Conservation (phyloP, 768 basidiomycete genomes). For the Mycena epipterygia region DNA sequence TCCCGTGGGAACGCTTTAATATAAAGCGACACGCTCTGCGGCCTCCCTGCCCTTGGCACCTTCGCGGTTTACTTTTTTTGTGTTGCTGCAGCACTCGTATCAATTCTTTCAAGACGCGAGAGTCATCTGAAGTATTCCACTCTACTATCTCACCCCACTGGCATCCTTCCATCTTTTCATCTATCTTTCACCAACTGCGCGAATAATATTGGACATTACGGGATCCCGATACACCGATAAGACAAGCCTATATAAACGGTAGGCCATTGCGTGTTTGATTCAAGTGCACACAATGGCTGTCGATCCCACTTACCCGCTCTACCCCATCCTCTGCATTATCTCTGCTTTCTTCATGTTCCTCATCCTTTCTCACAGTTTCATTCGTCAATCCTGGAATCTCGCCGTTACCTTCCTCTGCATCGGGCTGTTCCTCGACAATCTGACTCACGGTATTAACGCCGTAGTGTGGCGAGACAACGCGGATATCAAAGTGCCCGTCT, state of each 20-base stretch:
- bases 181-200: constrained; percentile 12
- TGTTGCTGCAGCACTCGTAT: not conserved
- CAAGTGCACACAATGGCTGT: constrained; percentile 24
- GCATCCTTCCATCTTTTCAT: constrained; percentile 16
- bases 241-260: constrained; percentile 22
- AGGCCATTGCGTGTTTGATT: not conserved
- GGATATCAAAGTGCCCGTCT: constrained; percentile 28
- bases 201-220: not conserved
- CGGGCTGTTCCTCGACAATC: constrained; percentile 24
- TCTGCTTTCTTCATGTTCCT: constrained; percentile 29
- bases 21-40: not conserved
- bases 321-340: constrained; percentile 27
- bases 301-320: constrained; percentile 30
- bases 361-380: constrained; percentile 27
- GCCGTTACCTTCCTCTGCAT: constrained; percentile 27
- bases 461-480: constrained; percentile 27
- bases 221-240: not conserved
- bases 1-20: not conserved
- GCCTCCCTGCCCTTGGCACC: not conserved
- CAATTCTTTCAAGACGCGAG: not conserved
- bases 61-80: not conserved
- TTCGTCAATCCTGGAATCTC: constrained; percentile 27
- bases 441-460: constrained; percentile 23
- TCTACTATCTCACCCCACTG: constrained; percentile 3
- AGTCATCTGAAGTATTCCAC: not conserved